Evolutionary conservation across 805 yeast species (phyloP).

Genomic region (Lachancea kluyveri): DNA sequence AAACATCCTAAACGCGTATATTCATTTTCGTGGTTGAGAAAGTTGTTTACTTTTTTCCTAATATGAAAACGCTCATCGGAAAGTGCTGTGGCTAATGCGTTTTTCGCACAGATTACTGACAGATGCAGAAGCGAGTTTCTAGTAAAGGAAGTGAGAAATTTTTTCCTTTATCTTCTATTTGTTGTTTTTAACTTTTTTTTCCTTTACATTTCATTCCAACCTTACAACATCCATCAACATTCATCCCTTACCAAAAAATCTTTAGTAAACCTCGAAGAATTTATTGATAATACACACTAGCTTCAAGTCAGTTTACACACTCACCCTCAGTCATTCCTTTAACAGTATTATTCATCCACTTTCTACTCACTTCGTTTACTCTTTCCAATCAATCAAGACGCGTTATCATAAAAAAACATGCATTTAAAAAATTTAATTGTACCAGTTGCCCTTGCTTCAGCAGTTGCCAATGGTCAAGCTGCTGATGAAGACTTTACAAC

Average conservation of each 20-base stretch:
- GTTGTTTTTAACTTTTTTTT: no score
- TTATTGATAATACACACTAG: no score
- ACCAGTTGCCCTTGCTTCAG: constrained; percentile 3
- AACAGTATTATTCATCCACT: neutral
- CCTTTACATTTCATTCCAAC: no score
- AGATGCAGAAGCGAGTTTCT: no score
- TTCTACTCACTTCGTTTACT: neutral
- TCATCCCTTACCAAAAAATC: no score
- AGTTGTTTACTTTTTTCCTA: constrained; percentile 2
- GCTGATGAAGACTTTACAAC: constrained; percentile 6
- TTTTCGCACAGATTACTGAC: no score
- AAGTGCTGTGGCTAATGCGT: no score
- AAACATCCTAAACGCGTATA: neutral
- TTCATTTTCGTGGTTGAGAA: neutral
- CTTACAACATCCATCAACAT: no score
- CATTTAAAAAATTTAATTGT: constrained; percentile 4
- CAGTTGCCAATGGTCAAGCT: constrained; percentile 3
- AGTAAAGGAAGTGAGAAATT: no score
- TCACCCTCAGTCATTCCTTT: constrained; percentile 10
- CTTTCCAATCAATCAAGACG: neutral
- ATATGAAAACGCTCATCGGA: constrained; percentile 2
- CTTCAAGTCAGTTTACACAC: neutral
- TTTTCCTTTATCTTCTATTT: no score
- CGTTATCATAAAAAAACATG: constrained; percentile 2
- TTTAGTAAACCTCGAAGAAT: no score